Conservation (phyloP, 306 rosid genomes). For the Corylus heterophylla region DNA sequence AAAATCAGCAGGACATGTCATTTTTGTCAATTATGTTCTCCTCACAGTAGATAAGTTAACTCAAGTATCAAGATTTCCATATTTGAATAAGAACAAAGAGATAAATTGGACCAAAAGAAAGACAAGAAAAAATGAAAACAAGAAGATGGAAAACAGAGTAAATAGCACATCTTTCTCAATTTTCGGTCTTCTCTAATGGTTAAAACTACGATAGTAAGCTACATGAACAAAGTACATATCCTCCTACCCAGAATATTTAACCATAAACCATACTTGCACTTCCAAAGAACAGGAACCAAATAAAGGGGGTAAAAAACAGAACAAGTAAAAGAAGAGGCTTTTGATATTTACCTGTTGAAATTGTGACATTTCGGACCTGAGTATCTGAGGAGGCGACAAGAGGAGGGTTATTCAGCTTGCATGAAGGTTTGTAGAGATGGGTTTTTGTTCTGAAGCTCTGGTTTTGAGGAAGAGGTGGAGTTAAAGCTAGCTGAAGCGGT, state of each 20-base stretch:
- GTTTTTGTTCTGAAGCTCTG: constrained; percentile 52
- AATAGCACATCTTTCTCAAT: neutral
- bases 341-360: constrained; percentile 51
- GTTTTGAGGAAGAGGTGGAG: constrained; percentile 67
- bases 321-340: constrained; percentile 22
- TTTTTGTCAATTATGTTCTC: neutral
- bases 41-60: neutral
- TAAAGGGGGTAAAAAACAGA: constrained; percentile 13
- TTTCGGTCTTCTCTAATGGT: neutral
- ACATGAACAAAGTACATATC: constrained; percentile 11
- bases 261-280: constrained; percentile 10
- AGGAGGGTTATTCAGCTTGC: constrained; percentile 59
- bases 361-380: constrained; percentile 45
- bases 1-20: neutral
- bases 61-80: neutral
- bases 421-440: constrained; percentile 70
- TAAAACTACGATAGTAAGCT: constrained; percentile 14
- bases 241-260: constrained; percentile 3
- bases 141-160: neutral
- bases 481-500: constrained; percentile 69
- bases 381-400: constrained; percentile 53
- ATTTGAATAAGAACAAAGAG: neutral
- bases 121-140: too few species aligned
- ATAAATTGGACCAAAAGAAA: neutral
- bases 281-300: constrained; percentile 31